Evolutionary conservation across 495 filamentous ascomycete species (phyloP).

Genomic region (Podospora pseudoanserina): DNA sequence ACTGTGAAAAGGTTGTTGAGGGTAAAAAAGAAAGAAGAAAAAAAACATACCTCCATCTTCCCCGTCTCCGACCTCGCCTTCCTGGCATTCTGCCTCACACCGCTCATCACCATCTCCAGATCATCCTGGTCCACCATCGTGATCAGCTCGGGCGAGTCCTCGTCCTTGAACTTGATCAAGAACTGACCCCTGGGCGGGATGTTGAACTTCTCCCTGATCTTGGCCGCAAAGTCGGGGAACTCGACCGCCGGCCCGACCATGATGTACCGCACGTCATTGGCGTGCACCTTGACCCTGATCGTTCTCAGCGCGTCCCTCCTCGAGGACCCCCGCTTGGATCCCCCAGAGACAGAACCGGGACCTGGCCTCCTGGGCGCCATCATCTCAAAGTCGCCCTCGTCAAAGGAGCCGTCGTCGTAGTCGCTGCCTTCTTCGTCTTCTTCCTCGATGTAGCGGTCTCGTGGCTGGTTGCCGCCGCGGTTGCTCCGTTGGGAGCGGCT

Average conservation of each 20-base stretch:
- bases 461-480: conserved; percentile 34
- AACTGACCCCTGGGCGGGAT: conserved; percentile 69
- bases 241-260: conserved; percentile 72
- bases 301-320: conserved; percentile 50
- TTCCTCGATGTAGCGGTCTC: conserved; percentile 65
- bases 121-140: conserved; percentile 97
- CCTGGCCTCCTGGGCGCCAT: conserved; percentile 49
- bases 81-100: conserved; percentile 62
- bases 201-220: conserved; percentile 80
- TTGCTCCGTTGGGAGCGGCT: conserved; percentile 32
- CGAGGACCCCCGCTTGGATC: conserved; percentile 40
- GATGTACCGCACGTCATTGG: conserved; percentile 90
- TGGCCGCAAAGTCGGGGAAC: conserved; percentile 70
- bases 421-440: conserved; percentile 68
- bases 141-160: conserved; percentile 80
- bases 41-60: conserved; percentile 83
- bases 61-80: conserved; percentile 78
- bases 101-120: conserved; percentile 75
- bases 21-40: too few species aligned
- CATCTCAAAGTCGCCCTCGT: conserved; percentile 83
- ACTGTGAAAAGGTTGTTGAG: neutral
- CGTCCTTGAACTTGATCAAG: conserved; percentile 78
- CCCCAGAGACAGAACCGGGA: conserved; percentile 37
- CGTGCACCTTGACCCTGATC: conserved; percentile 87
- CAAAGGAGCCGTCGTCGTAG: conserved; percentile 63